phyloP scores from a whole-genome alignment of 495 filamentous ascomycete species.

The Penicillium flavigenum region DNA sequence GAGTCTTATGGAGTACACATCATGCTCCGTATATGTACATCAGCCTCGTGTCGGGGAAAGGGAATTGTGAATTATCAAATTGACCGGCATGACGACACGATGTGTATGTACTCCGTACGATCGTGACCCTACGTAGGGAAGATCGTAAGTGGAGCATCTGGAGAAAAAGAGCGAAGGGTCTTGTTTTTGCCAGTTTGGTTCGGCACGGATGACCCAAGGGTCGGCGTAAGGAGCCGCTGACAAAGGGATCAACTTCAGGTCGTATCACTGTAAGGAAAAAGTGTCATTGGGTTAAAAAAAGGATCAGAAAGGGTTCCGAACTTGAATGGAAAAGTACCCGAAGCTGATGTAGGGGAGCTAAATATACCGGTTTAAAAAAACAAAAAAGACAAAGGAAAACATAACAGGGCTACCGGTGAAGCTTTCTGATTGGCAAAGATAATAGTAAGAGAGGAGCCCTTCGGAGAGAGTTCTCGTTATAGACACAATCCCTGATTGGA shows the following conservation, averaged over 20 bases:
- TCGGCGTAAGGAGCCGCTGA: constrained; percentile 5
- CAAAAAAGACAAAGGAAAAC: neutral
- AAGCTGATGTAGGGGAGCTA: constrained; percentile 3
- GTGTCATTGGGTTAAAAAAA: constrained; percentile 4
- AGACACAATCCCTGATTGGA: constrained; percentile 8
- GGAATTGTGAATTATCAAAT: constrained; percentile 8
- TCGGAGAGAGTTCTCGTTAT: constrained; percentile 6
- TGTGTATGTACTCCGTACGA: neutral
- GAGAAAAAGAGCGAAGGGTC: constrained; percentile 6
- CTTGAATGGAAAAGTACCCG: neutral
- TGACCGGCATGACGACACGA: constrained; percentile 15
- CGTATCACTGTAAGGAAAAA: neutral
- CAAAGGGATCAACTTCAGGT: constrained; percentile 1
- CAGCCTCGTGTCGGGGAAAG: constrained; percentile 7
- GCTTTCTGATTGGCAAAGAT: constrained; percentile 4
- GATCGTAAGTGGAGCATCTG: constrained; percentile 11
- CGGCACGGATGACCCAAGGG: constrained; percentile 8
- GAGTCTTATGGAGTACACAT: too few species aligned
- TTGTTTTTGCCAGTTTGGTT: constrained; percentile 1
- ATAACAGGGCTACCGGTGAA: neutral
- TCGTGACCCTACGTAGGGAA: neutral
- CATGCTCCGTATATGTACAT: constrained; percentile 1
- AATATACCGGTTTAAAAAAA: neutral
- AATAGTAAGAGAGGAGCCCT: constrained; percentile 8
- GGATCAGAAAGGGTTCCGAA: neutral